These are phyloP conservation scores for Fusarium foetens DNA, from an alignment of 2,329 filamentous ascomycete species.

Conservation along the genomic window DNA sequence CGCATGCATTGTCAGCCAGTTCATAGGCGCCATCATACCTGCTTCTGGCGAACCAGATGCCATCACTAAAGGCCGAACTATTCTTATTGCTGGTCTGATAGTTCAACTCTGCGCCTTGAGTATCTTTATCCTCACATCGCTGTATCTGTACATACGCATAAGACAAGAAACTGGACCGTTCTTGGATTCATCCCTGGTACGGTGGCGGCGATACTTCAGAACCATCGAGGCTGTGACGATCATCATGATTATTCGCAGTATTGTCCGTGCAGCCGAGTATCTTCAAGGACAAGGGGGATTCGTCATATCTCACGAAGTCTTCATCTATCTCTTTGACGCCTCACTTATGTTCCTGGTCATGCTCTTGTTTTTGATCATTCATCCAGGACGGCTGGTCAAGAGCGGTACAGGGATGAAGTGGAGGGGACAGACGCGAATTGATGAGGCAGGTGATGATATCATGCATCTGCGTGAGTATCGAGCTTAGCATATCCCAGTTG, in stretches of 20 bases:
- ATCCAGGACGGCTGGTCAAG: conserved; percentile 5
- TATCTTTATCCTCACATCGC: neutral
- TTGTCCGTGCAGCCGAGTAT: conserved; percentile 61
- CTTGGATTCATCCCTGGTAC: conserved; percentile 22
- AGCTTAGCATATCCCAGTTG: rapidly evolving
- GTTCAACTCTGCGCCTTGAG: neutral
- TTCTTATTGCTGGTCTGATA: conserved; percentile 10
- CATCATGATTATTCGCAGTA: conserved; percentile 57
- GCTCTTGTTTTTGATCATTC: conserved; percentile 45
- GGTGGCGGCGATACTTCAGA: conserved; percentile 47
- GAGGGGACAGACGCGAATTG: neutral
- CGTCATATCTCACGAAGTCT: conserved; percentile 54
- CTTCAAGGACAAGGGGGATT: conserved; percentile 54
- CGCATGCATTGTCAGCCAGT: conserved; percentile 2
- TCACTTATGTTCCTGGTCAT: conserved; percentile 55
- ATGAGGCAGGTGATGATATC: neutral
- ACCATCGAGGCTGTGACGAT: conserved; percentile 48
- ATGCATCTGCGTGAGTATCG: neutral
- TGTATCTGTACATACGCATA: neutral
- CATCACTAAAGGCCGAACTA: neutral
- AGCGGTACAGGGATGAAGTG: neutral
- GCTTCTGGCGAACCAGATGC: conserved; percentile 6
- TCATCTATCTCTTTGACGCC: conserved; percentile 58
- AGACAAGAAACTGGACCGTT: conserved; percentile 4
- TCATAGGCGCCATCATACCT: conserved; percentile 18